phyloP scores from a whole-genome alignment of 495 filamentous ascomycete genomes.

The Clohesyomyces aquaticus region DNA sequence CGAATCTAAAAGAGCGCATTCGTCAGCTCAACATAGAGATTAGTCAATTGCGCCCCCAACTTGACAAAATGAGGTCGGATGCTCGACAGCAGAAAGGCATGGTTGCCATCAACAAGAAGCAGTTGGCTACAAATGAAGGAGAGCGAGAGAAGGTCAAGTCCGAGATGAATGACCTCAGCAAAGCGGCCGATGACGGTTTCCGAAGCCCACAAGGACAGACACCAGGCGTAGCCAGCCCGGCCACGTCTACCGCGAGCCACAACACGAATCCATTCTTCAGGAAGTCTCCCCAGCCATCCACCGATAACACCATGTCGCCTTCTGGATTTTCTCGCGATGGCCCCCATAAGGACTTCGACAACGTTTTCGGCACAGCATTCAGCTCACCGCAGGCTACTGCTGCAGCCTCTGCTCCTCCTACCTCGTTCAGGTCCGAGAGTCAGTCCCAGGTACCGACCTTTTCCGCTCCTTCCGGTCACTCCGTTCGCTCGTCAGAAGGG shows the following conservation, averaged over 20 bases:
- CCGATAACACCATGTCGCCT: constrained; percentile 63
- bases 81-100: constrained; percentile 93
- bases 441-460: constrained; percentile 47
- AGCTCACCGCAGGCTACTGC: constrained; percentile 48
- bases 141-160: constrained; percentile 82
- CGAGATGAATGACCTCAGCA: constrained; percentile 69
- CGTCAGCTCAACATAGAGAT: constrained; percentile 79
- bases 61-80: constrained; percentile 88
- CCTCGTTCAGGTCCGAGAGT: constrained; percentile 70
- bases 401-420: constrained; percentile 44
- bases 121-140: constrained; percentile 82
- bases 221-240: constrained; percentile 64
- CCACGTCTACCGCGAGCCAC: constrained; percentile 72
- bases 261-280: constrained; percentile 91
- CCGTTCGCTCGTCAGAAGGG: constrained; percentile 53
- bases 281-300: constrained; percentile 64
- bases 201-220: constrained; percentile 44
- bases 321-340: constrained; percentile 55
- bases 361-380: constrained; percentile 82
- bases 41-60: constrained; percentile 76
- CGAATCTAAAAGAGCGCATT: constrained; percentile 83
- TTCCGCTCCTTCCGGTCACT: constrained; percentile 53
- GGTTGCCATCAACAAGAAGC: constrained; percentile 97
- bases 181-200: constrained; percentile 40
- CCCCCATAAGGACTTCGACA: constrained; percentile 77